A percentile compares a stretch with the other conserved stretches of the same genome.
Evolutionary conservation across 2,329 filamentous ascomycete species (phyloP).

Genomic region (Periglandula ipomoeae): DNA sequence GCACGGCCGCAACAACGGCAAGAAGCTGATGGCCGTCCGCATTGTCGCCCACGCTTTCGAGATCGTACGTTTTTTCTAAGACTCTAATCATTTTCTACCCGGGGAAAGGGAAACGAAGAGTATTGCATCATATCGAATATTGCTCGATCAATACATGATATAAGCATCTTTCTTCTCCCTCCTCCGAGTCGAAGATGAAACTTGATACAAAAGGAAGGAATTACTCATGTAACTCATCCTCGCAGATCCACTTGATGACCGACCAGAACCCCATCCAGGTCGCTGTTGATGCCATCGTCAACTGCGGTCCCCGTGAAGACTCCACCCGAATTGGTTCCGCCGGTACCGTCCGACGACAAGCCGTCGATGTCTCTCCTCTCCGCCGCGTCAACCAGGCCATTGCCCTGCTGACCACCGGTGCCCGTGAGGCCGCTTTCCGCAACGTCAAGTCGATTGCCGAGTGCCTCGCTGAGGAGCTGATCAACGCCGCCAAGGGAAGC

Average conservation of each 20-base stretch:
- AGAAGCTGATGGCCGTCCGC: conserved; percentile 99
- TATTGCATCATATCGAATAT: no score
- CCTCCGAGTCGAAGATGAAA: no score
- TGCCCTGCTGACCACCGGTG: conserved; percentile 96
- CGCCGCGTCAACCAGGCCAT: conserved; percentile 99
- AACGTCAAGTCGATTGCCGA: conserved; percentile 99
- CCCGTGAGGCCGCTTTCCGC: conserved; percentile 97
- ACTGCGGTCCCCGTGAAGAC: conserved; percentile 99
- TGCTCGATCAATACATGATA: no score
- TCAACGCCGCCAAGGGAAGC: conserved; percentile 99
- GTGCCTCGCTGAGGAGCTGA: conserved; percentile 99
- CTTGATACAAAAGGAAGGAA: no score
- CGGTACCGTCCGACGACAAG: conserved; percentile 99
- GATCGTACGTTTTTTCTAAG: conserved; percentile 65
- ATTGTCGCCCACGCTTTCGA: conserved; percentile 99
- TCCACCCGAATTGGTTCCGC: conserved; percentile 98
- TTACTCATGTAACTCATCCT: no score
- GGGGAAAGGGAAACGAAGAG: no score
- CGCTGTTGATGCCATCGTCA: conserved; percentile 98
- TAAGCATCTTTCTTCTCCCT: no score
- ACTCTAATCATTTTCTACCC: no score
- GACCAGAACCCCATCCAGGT: conserved; percentile 99
- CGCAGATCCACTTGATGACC: conserved; percentile 99
- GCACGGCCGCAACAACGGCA: conserved; percentile 99
- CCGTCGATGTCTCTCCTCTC: conserved; percentile 99